Evolutionary conservation across 106 monocot species (phyloP).

Genomic region (Dioscorea zingiberensis): DNA sequence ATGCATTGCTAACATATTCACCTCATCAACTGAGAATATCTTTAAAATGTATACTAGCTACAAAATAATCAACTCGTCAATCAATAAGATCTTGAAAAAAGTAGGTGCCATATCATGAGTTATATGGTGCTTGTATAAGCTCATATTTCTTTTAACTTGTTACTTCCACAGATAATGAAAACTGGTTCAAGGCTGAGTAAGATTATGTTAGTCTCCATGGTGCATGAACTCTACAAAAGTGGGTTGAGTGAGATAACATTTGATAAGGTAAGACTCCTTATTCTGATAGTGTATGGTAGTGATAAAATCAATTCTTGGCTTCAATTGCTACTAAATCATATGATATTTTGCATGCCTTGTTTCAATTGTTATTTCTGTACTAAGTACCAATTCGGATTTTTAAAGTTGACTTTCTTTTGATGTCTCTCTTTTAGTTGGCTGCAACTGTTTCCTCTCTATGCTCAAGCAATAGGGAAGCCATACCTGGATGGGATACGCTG

Average conservation of each 20-base stretch:
- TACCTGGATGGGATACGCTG: conserved; percentile 77
- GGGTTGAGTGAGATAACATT: conserved; percentile 75
- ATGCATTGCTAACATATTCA: too few relatives aligned
- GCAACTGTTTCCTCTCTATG: conserved; percentile 53
- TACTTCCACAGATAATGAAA: conserved; percentile 63
- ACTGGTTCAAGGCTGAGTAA: conserved; percentile 73
- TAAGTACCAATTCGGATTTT: not conserved
- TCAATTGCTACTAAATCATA: not conserved
- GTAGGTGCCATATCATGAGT: too few relatives aligned
- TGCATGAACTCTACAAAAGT: conserved; percentile 76
- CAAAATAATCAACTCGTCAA: too few relatives aligned
- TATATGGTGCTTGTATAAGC: too few relatives aligned
- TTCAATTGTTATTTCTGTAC: not conserved
- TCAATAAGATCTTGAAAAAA: too few relatives aligned
- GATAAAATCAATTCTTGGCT: not conserved
- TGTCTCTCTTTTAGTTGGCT: conserved; percentile 52
- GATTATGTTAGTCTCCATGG: conserved; percentile 91
- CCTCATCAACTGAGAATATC: too few relatives aligned
- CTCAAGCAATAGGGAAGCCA: conserved; percentile 52
- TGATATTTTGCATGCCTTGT: not conserved
- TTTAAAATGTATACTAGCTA: too few relatives aligned
- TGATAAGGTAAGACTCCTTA: conserved; percentile 52
- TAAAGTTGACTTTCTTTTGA: conserved; percentile 1
- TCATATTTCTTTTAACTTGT: not conserved
- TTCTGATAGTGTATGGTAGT: not conserved